Conservation (phyloP, 2,329 filamentous ascomycete genomes). For the Diaporthe citriasiana region DNA sequence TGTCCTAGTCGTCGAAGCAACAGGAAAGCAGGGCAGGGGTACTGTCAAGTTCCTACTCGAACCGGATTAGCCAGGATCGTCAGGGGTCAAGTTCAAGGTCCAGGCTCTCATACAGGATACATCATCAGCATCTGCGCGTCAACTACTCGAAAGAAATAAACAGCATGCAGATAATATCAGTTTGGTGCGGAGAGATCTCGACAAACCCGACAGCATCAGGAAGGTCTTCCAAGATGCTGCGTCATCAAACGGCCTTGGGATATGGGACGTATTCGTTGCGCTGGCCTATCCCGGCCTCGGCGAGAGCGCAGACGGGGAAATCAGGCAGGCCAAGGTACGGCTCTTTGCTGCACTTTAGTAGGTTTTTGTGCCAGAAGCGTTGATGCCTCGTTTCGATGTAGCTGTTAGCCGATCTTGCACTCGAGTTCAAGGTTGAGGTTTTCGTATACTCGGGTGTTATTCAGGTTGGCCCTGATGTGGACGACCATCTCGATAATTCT, state of each 20-base stretch:
- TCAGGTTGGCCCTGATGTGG: neutral
- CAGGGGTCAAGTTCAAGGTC: neutral
- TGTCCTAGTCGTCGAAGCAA: constrained; percentile 6
- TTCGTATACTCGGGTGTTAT: neutral
- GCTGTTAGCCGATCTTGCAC: neutral
- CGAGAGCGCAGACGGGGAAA: neutral
- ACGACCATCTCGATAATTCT: neutral
- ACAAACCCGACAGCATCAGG: constrained; percentile 6
- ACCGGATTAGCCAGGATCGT: neutral
- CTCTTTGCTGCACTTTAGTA: accelerated
- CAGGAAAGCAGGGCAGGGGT: constrained; percentile 9
- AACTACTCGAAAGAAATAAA: neutral
- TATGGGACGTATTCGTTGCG: constrained; percentile 15
- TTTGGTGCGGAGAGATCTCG: neutral
- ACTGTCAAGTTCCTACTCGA: neutral
- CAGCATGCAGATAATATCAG: neutral
- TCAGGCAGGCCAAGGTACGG: neutral
- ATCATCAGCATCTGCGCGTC: neutral
- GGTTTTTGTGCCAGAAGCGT: too few relatives aligned
- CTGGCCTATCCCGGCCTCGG: constrained; percentile 21
- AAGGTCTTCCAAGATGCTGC: constrained; percentile 2
- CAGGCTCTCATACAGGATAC: neutral
- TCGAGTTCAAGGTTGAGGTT: neutral
- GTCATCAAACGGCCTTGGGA: neutral
- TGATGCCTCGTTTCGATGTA: neutral